A percentile compares a stretch with the other conserved stretches of the same genome.
phyloP scores from a whole-genome alignment of 2,329 filamentous ascomycete species.

The Ceratocystis variospora region DNA sequence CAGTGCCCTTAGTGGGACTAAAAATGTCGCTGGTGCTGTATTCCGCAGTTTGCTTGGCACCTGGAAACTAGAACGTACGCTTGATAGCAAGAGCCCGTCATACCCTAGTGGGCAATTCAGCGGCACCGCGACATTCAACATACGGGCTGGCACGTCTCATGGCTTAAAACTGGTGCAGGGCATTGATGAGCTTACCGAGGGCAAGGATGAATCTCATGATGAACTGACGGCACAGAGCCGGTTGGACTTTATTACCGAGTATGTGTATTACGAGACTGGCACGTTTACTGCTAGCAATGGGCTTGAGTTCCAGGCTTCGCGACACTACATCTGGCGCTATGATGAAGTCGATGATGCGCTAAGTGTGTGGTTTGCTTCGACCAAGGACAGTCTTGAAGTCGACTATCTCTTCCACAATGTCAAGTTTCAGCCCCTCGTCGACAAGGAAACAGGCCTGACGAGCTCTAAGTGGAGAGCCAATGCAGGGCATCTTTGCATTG shows the following conservation, averaged over 20 bases:
- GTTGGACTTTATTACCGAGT: conserved; percentile 36
- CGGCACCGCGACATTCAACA: conserved; percentile 51
- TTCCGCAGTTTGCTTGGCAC: conserved; percentile 57
- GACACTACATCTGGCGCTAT: conserved; percentile 63
- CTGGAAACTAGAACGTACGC: conserved; percentile 49
- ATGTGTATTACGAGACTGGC: conserved; percentile 56
- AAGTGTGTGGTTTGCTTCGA: conserved; percentile 60
- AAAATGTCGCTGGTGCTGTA: conserved; percentile 50
- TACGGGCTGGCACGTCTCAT: conserved; percentile 24
- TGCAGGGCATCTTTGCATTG: conserved; percentile 54
- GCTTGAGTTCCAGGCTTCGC: conserved; percentile 44
- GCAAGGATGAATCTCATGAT: conserved; percentile 21
- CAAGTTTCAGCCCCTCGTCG: conserved; percentile 39
- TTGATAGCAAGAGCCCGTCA: conserved; percentile 39
- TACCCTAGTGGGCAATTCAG: conserved; percentile 52
- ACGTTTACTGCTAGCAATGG: conserved; percentile 46
- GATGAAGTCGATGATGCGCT: conserved; percentile 44
- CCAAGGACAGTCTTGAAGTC: conserved; percentile 45
- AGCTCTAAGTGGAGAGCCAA: conserved; percentile 44
- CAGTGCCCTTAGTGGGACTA: conserved; percentile 31
- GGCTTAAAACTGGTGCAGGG: background rate
- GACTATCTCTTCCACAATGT: conserved; percentile 66
- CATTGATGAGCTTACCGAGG: background rate
- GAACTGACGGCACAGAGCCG: conserved; percentile 10
- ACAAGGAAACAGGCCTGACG: conserved; percentile 18